phyloP scores from a whole-genome alignment of 768 basidiomycete genomes.

The Psilocybe cyanescens region DNA sequence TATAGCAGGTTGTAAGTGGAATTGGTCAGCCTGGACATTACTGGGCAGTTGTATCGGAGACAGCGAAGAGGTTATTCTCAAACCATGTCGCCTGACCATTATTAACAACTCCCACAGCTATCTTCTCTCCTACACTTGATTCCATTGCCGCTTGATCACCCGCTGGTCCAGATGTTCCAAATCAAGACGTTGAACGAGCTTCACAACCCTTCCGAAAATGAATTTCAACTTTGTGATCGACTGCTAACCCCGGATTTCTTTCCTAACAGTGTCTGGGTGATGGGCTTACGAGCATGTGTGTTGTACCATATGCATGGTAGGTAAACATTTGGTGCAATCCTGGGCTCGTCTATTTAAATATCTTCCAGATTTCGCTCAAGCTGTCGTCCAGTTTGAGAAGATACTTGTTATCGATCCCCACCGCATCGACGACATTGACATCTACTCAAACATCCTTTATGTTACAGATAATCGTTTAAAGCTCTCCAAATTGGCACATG shows the following conservation, averaged over 20 bases:
- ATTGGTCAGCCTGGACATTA: conserved; percentile 92
- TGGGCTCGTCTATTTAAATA: conserved; percentile 9
- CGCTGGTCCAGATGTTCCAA: conserved; percentile 72
- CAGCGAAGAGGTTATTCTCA: conserved; percentile 73
- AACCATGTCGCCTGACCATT: conserved; percentile 3
- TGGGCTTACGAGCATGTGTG: conserved; percentile 84
- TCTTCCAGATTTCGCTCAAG: conserved; percentile 79
- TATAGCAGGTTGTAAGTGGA: conserved; percentile 83
- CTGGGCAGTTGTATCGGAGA: conserved; percentile 81
- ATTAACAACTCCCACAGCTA: conserved; percentile 37
- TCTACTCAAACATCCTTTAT: conserved; percentile 96
- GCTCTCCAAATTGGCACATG: conserved; percentile 88
- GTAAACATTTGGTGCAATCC: conserved; percentile 23
- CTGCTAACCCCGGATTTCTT: conserved; percentile 75
- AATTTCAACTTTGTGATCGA: conserved; percentile 80
- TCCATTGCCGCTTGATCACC: conserved; percentile 49
- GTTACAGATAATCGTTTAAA: conserved; percentile 90
- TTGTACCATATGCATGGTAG: conserved; percentile 90
- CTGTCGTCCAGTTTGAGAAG: conserved; percentile 83
- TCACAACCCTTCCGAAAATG: conserved; percentile 86
- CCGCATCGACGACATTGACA: conserved; percentile 93
- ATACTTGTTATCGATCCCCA: conserved; percentile 83
- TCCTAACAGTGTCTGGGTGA: conserved; percentile 82
- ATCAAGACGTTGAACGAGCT: conserved; percentile 89
- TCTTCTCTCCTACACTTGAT: conserved; percentile 52